phyloP scores from a whole-genome alignment of 768 basidiomycete species.

The Tremella yokohamensis region DNA sequence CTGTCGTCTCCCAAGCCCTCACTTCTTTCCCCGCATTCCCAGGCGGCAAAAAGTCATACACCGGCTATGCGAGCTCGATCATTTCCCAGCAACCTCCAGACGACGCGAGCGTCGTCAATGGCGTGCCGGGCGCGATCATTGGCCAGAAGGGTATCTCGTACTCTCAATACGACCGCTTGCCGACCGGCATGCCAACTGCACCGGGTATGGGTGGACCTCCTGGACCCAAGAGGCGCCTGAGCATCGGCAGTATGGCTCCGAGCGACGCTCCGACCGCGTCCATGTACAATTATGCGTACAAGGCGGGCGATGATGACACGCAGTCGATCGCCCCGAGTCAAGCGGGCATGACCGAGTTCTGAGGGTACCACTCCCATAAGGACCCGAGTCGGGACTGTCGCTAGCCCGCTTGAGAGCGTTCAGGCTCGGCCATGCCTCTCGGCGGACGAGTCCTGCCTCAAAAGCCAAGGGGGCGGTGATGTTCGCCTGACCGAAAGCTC shows the following conservation, averaged over 20 bases:
- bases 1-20: constrained; percentile 92
- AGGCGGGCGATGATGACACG: constrained; percentile 48
- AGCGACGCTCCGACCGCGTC: constrained; percentile 45
- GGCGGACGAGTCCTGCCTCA: no score
- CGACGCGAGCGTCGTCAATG: constrained; percentile 12
- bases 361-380: not conserved
- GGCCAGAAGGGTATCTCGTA: constrained; percentile 60
- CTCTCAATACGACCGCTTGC: constrained; percentile 83
- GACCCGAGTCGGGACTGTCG: no score
- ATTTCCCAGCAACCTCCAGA: constrained; percentile 78
- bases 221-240: constrained; percentile 25
- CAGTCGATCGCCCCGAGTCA: constrained; percentile 50
- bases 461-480: no score
- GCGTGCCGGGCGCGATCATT: constrained; percentile 5
- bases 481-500: no score
- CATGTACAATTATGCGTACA: constrained; percentile 49
- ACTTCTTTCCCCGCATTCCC: constrained; percentile 67
- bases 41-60: constrained; percentile 67
- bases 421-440: no score
- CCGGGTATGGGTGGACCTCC: not conserved
- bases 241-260: constrained; percentile 32
- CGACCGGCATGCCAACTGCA: constrained; percentile 52
- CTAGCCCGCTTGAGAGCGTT: no score
- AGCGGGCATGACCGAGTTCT: constrained; percentile 50
- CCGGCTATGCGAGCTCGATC: constrained; percentile 81